A percentile compares a stretch with the other conserved stretches of the same genome.
Conservation (phyloP, 2,329 filamentous ascomycete genomes). For the Claviceps sp. region DNA sequence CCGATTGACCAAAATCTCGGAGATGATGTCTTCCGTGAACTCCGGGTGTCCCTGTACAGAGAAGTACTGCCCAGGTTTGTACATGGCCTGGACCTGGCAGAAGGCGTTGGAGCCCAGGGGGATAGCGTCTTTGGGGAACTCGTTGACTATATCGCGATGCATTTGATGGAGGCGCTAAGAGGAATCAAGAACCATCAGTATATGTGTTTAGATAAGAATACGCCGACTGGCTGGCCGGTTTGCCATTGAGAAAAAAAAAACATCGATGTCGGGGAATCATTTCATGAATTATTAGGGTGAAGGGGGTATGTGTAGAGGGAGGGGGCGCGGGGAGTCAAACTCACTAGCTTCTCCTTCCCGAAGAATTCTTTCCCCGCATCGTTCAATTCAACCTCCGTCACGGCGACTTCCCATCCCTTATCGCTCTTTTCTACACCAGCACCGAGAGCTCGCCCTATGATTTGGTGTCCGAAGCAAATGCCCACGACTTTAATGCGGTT, state of each 20-base stretch:
- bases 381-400: conserved; percentile 26
- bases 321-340: background rate
- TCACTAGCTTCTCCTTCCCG: conserved; percentile 20
- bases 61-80: conserved; percentile 23
- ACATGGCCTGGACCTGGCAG: conserved; percentile 31
- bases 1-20: conserved; percentile 32
- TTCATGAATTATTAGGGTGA: too few relatives aligned
- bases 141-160: conserved; percentile 31
- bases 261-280: too few relatives aligned
- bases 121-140: conserved; percentile 24
- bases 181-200: conserved; percentile 7
- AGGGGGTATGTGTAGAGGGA: too few relatives aligned
- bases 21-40: conserved; percentile 27
- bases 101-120: conserved; percentile 27
- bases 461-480: conserved; percentile 36
- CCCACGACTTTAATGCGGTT: conserved; percentile 48
- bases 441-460: conserved; percentile 29
- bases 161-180: conserved; percentile 30
- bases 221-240: background rate
- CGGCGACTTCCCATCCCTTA: conserved; percentile 32
- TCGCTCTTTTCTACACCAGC: conserved; percentile 24
- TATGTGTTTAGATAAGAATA: background rate
- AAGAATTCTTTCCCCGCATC: conserved; percentile 27
- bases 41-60: conserved; percentile 36
- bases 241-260: background rate